These are phyloP conservation scores for Paramecium octaurelia DNA, from an alignment of 73 alveolate genomes.

Conservation along the genomic window DNA sequence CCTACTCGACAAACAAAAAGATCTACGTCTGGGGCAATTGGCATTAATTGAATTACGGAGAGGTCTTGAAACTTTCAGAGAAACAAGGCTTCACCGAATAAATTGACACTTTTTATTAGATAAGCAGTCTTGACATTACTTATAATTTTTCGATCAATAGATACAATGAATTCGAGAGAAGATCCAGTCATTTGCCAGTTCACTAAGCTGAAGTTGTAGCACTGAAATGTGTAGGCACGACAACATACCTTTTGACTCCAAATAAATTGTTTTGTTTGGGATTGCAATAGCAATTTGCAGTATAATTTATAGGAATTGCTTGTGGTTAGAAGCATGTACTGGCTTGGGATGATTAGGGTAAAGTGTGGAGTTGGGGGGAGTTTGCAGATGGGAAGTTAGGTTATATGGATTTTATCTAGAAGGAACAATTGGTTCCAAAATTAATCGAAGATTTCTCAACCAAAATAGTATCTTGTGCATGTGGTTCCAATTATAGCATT, in stretches of 20 bases:
- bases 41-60: background rate
- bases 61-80: background rate
- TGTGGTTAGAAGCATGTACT: background rate
- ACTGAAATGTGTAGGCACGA: background rate
- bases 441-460: background rate
- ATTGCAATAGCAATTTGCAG: background rate
- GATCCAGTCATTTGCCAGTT: background rate
- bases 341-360: conserved; percentile 23
- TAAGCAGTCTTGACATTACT: background rate
- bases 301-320: conserved; percentile 14
- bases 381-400: conserved; percentile 38
- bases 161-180: background rate
- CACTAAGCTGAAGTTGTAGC: background rate
- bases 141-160: background rate
- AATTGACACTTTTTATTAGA: background rate
- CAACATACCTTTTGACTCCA: background rate
- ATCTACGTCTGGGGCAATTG: conserved; percentile 5
- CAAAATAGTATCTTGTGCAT: conserved; percentile 3
- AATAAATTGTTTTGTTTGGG: background rate
- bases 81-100: background rate
- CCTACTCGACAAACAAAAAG: background rate
- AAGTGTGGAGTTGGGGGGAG: conserved; percentile 41
- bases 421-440: background rate
- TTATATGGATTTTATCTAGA: background rate
- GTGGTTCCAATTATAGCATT: conserved; percentile 9